Evolutionary conservation across 495 filamentous ascomycete species (phyloP), one percentile per base, ranked within the genome.

Genomic region (Daldinia concentrica): DNA sequence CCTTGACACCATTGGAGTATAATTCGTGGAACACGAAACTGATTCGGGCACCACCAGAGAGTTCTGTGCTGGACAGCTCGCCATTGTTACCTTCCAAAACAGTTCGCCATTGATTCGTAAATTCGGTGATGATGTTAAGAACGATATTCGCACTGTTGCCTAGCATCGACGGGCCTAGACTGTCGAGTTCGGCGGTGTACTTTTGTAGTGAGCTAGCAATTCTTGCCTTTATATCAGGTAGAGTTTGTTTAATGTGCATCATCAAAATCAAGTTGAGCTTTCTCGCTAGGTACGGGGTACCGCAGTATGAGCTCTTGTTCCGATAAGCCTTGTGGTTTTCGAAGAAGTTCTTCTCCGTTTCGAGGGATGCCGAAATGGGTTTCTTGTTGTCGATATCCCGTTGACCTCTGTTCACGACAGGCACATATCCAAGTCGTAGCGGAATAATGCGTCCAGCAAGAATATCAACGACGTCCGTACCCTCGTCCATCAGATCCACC

Each of bases 161-260:
- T 17, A 99, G 90, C 85, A 99, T 91, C 6, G 94, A 97, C 69
- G 98, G 95, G 24, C 96, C 96, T 19, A 99, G 86, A 60, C 90
- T 86, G 32, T 85, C 79, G 22, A 99, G 87, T 79, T 99, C 96
- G 37, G 89, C 81, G 3, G 86, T 85, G 79, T 99, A 99, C 74
- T 98, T 98, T 76, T 94, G 92, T 55, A 99, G 87, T 36, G 94
- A 97, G 64, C 92, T 90, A 11, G 91, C 87, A 76, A 99, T 99
- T 67, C 96, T 91, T 17, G 90, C 91, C 81, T 98, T 99, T 85
- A 99, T 99, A 78, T 99, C 95, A 27, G 95, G 95, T 11, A 99
- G 87, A 6, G 95, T 99, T 84, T 99, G 95, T 82, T 99, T 99
- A 85, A 99, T 99, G 84, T 99, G 95, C 95, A 98, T 99, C 95